phyloP scores from a whole-genome alignment of 345 rosid genomes.

The Camelina laxa region DNA sequence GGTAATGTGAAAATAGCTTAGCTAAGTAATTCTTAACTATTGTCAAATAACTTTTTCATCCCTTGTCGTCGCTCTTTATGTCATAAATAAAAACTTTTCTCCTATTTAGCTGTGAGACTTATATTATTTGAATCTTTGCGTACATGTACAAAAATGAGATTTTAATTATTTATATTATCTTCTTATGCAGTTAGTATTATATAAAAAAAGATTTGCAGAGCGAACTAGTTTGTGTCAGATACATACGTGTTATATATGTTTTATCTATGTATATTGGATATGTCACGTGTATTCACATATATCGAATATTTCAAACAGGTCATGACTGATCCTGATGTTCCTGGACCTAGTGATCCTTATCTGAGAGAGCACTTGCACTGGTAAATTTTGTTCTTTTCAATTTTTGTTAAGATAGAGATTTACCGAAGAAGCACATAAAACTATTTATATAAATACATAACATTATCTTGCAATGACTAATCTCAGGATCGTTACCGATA shows the following conservation, averaged over 20 bases:
- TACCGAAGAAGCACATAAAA: background rate
- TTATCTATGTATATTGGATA: constrained; percentile 3
- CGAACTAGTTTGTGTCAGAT: constrained; percentile 3
- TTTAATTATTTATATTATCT: background rate
- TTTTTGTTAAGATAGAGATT: background rate
- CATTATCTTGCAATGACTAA: constrained; percentile 38
- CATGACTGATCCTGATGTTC: constrained; percentile 99
- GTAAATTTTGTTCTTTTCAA: constrained; percentile 45
- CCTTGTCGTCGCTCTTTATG: background rate
- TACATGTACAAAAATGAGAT: background rate
- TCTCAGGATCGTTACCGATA: constrained; percentile 87
- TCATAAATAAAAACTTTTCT: no score
- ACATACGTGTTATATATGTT: constrained; percentile 12
- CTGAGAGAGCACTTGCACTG: constrained; percentile 94
- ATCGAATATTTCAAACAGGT: constrained; percentile 52
- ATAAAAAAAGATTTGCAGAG: background rate
- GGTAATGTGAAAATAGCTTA: background rate
- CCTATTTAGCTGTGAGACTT: background rate
- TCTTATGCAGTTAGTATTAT: background rate
- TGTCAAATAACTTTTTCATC: background rate
- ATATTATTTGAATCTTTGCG: background rate
- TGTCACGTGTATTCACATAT: constrained; percentile 13
- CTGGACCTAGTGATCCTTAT: constrained; percentile 98
- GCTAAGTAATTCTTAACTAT: background rate
- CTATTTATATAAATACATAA: no score